phyloP scores from a whole-genome alignment of 2,329 filamentous ascomycete genomes.

The Aspergillus udagawae region DNA sequence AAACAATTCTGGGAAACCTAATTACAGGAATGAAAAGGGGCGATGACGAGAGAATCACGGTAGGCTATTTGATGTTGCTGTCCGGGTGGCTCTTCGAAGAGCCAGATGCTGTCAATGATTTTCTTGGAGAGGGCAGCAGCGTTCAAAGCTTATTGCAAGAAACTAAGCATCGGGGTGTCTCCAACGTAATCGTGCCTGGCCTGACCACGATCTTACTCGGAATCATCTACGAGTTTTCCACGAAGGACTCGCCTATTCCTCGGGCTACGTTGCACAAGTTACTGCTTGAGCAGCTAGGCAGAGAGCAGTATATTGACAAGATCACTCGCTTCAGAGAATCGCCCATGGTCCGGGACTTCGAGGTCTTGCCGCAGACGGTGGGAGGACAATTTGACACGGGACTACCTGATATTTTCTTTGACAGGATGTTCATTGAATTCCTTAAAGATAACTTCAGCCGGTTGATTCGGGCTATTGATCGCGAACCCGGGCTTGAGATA shows the following conservation, averaged over 20 bases:
- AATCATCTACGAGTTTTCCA: conserved; percentile 93
- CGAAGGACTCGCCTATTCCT: conserved; percentile 89
- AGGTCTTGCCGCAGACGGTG: conserved; percentile 71
- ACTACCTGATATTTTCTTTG: conserved; percentile 79
- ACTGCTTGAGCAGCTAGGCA: conserved; percentile 70
- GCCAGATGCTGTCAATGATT: conserved; percentile 84
- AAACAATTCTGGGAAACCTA: conserved; percentile 82
- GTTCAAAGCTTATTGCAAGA: conserved; percentile 80
- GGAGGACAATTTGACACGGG: conserved; percentile 50
- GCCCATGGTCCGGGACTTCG: conserved; percentile 79
- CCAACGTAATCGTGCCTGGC: conserved; percentile 69
- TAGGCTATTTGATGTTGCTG: conserved; percentile 86
- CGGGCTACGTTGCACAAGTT: conserved; percentile 76
- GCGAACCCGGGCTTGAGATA: conserved; percentile 83
- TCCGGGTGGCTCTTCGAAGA: conserved; percentile 91
- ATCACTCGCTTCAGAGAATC: conserved; percentile 73
- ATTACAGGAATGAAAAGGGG: conserved; percentile 70
- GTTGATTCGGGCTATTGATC: conserved; percentile 77
- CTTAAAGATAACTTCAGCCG: conserved; percentile 94
- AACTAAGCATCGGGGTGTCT: conserved; percentile 58
- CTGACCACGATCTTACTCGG: conserved; percentile 81
- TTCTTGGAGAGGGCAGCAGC: conserved; percentile 86
- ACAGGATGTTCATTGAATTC: conserved; percentile 83
- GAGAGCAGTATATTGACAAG: conserved; percentile 82
- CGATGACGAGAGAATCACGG: conserved; percentile 72